These are phyloP conservation scores for Gymnopilus dilepis DNA, from an alignment of 768 basidiomycete species.

Conservation along the genomic window DNA sequence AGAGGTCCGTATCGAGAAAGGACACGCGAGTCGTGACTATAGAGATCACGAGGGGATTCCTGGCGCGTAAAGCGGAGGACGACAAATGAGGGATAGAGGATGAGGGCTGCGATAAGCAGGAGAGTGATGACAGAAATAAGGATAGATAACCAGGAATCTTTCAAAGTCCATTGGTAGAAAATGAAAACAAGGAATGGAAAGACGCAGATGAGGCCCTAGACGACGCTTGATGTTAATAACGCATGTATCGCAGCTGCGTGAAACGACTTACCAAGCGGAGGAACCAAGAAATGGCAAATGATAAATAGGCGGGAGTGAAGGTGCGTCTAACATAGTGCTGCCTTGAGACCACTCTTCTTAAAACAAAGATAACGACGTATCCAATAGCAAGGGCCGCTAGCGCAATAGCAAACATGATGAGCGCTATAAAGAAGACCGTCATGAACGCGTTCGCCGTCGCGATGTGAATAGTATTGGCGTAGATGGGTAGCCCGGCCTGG, in stretches of 20 bases:
- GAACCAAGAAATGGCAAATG: constrained; percentile 62
- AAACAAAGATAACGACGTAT: constrained; percentile 47
- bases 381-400: constrained; percentile 55
- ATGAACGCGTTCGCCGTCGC: constrained; percentile 89
- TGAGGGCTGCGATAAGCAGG: constrained; percentile 71
- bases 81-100: constrained; percentile 55
- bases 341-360: constrained; percentile 30
- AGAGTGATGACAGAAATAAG: constrained; percentile 77
- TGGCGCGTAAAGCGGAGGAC: constrained; percentile 50
- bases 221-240: constrained; percentile 1
- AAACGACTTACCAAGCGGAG: constrained; percentile 63
- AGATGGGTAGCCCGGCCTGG: constrained; percentile 83
- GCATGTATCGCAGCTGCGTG: not conserved
- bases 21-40: constrained; percentile 34
- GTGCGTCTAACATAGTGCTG: constrained; percentile 22
- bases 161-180: constrained; percentile 90
- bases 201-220: constrained; percentile 63
- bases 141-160: constrained; percentile 87
- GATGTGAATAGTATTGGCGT: constrained; percentile 76
- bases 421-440: constrained; percentile 78
- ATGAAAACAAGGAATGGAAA: constrained; percentile 78
- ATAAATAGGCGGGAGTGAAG: constrained; percentile 40
- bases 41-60: constrained; percentile 35
- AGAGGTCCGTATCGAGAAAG: constrained; percentile 59
- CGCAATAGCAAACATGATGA: constrained; percentile 71